phyloP scores from a whole-genome alignment of 139 green algal genomes.

The Chlorella sp. region DNA sequence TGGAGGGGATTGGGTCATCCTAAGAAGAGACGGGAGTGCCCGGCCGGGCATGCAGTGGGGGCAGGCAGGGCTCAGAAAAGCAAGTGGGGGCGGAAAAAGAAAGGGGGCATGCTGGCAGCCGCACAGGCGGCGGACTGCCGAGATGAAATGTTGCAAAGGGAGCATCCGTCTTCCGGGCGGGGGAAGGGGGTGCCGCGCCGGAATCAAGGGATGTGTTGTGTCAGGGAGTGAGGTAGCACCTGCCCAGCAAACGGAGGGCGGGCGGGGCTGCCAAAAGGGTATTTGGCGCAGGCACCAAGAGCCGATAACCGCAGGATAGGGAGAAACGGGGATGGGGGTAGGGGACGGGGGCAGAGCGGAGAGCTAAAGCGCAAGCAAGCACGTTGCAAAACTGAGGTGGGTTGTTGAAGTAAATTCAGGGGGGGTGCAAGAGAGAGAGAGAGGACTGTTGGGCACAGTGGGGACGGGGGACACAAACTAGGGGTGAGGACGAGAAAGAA shows the following conservation, averaged over 20 bases:
- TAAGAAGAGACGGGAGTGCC: neutral
- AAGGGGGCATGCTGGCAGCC: neutral
- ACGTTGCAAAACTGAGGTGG: neutral
- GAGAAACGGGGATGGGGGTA: neutral
- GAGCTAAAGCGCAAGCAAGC: constrained; percentile 9
- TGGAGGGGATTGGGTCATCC: neutral
- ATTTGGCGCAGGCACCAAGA: neutral
- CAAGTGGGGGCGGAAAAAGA: neutral
- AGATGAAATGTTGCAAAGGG: neutral
- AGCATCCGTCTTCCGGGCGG: constrained; percentile 15
- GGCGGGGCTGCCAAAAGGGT: neutral
- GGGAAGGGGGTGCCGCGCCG: neutral
- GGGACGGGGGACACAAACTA: too few relatives aligned
- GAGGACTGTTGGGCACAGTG: neutral
- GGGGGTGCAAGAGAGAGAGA: neutral
- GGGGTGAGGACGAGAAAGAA: neutral
- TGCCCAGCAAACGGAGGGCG: neutral
- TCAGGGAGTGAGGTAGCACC: neutral
- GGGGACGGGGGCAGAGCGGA: neutral
- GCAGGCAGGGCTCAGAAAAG: neutral
- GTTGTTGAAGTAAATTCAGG: neutral
- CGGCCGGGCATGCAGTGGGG: neutral
- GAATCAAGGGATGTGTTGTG: neutral
- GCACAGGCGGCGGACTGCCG: neutral
- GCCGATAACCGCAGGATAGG: neutral